Percentiles rank a stretch among this genome's conserved stretches.
Conservation (phyloP, 75 land plant genomes). For the Picea sitchensis region DNA sequence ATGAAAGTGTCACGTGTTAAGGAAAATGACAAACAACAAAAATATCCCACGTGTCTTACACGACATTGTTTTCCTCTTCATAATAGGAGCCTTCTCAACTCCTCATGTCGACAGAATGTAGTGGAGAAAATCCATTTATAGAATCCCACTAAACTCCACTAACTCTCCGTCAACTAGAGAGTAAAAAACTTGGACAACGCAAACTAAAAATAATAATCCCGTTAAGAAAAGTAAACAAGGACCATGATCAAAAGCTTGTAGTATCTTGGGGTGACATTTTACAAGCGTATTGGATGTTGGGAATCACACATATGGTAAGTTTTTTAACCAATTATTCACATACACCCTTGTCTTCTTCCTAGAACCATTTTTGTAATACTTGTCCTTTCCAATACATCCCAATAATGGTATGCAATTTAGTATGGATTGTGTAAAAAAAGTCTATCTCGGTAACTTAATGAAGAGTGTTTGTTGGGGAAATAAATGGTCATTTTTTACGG, state of each 20-base stretch:
- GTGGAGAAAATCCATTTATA: background rate
- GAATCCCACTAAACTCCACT: background rate
- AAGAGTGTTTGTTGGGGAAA: too few species aligned
- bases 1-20: too few species aligned
- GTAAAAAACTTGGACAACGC: background rate
- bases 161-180: background rate
- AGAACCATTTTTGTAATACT: background rate
- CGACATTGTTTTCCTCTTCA: background rate
- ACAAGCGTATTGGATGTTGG: constrained; percentile 90
- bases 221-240: constrained; percentile 78
- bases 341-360: too few species aligned
- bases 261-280: constrained; percentile 86
- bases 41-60: background rate
- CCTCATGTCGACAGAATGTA: too few species aligned
- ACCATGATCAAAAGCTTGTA: constrained; percentile 85
- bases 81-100: background rate
- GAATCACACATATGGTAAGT: constrained; percentile 90
- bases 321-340: background rate
- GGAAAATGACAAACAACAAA: too few species aligned
- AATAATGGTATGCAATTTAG: background rate
- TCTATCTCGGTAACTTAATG: constrained; percentile 71
- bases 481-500: too few species aligned
- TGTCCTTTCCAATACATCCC: background rate
- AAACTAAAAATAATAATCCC: constrained; percentile 21
- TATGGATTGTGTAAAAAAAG: constrained; percentile 80